Evolutionary conservation across 306 rosid species (phyloP), one percentile per base, ranked within the genome.

Genomic region (Castanospermum australe): DNA sequence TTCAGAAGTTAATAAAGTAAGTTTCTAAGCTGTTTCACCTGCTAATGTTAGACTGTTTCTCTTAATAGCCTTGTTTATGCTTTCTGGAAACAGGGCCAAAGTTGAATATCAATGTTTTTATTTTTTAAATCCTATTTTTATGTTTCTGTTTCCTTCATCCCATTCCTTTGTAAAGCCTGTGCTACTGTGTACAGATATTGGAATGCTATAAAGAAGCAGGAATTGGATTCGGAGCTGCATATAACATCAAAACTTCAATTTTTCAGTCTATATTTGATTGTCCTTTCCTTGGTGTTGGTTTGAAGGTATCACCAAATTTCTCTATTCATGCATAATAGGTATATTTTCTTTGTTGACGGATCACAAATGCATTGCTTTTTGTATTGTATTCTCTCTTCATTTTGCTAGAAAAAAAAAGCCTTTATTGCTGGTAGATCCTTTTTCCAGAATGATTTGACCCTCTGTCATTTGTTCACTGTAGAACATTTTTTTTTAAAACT

Each of bases 141-240:
- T 42, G 28, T 71, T 79, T 76, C 35, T 76, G 61, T 74, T 65
- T n/a, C 56, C 64, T 74, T 56, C 33, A 61, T 78, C 22, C 60
- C 72, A 35, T 82, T 84, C 68, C 64, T 67, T 75, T 78, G 28
- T 82, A 55, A 81, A 52, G 75, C 79, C 59, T 50, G 44, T 73
- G 77, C 73, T 76, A 73, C 85, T 63, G 17, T 88, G 30, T 81
- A 20, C 96, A 95, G 99, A 83, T 90, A 69, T 66, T 95, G 78
- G 85, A 86, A 75, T 82, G 84, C 81, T 88, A 83, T 81, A 90
- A 91, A 67, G 92, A 92, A 81, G 99, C 93, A 48, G 92, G 90
- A 69, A 76, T 95, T 77, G 97, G 99, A 86, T 89, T 95, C 86
- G 99, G 99, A 81, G 90, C 92, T 61, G 98, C 97, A 56, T 82